These are phyloP conservation scores for Leptographium lundbergii DNA, from an alignment of 2,329 filamentous ascomycete species.

Conservation along the genomic window DNA sequence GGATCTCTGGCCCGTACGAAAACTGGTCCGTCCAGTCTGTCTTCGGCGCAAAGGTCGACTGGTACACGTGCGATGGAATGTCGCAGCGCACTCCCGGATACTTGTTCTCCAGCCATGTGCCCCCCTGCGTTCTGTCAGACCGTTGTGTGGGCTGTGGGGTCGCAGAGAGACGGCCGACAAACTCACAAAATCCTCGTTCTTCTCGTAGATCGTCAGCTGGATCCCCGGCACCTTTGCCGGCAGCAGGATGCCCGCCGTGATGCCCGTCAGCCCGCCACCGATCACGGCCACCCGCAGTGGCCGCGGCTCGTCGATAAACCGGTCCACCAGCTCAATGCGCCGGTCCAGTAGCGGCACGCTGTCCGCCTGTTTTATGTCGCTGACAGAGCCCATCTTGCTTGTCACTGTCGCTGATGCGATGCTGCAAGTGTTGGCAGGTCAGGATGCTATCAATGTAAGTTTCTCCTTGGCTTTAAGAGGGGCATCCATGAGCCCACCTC, in stretches of 20 bases:
- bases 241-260: constrained; percentile 51
- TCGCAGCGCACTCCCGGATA: constrained; percentile 38
- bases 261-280: constrained; percentile 50
- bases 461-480: neutral
- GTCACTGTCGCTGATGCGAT: neutral
- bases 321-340: constrained; percentile 18
- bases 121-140: constrained; percentile 10
- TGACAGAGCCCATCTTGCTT: neutral
- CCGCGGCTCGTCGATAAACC: constrained; percentile 33
- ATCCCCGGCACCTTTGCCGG: constrained; percentile 57
- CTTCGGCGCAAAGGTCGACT: constrained; percentile 55
- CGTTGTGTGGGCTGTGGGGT: neutral
- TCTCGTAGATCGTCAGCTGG: constrained; percentile 53
- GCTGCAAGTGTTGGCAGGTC: neutral
- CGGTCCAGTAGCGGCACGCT: neutral
- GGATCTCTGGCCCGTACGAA: constrained; percentile 53
- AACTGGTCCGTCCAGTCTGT: constrained; percentile 58
- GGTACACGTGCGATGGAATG: constrained; percentile 58
- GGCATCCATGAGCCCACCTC: neutral
- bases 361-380: neutral
- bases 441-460: neutral
- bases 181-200: constrained; percentile 52
- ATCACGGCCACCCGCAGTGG: constrained; percentile 45
- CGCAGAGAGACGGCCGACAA: neutral
- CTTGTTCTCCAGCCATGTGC: constrained; percentile 22